Percentiles rank a stretch among this genome's conserved stretches.
phyloP scores from a whole-genome alignment of 139 green algal genomes.

The Micractinium conductrix region DNA sequence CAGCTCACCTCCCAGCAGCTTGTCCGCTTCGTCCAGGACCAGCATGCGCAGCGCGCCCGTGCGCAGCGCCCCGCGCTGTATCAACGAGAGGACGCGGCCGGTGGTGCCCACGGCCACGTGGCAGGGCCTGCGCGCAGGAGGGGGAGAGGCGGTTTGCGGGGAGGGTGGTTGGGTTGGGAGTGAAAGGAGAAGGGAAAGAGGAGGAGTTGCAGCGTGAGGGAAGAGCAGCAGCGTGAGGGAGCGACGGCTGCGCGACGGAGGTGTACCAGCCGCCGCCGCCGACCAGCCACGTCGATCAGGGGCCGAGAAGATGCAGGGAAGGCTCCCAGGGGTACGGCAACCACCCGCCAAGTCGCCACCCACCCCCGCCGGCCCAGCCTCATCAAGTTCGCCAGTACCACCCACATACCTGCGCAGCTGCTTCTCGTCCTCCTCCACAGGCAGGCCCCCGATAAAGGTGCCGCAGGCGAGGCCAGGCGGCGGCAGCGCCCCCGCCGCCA shows the following conservation, averaged over 20 bases:
- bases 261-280: too few species aligned
- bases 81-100: constrained; percentile 70
- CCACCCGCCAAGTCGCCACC: too few species aligned
- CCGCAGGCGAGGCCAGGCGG: constrained; percentile 41
- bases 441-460: constrained; percentile 75
- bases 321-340: too few species aligned
- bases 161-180: not conserved
- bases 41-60: constrained; percentile 46
- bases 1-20: constrained; percentile 62
- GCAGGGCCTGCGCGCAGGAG: constrained; percentile 48
- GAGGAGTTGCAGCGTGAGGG: too few species aligned
- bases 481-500: constrained; percentile 40
- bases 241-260: too few species aligned
- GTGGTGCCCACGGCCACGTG: constrained; percentile 85
- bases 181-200: too few species aligned
- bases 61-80: constrained; percentile 56
- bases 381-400: too few species aligned
- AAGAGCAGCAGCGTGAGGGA: too few species aligned
- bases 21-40: constrained; percentile 88
- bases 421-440: constrained; percentile 67
- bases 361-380: too few species aligned
- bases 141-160: not conserved
- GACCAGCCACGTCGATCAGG: too few species aligned
- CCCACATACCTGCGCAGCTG: constrained; percentile 62
- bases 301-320: too few species aligned